Conservation (phyloP, 208 protist genomes). For the Blastocrithidia nonstop region DNA sequence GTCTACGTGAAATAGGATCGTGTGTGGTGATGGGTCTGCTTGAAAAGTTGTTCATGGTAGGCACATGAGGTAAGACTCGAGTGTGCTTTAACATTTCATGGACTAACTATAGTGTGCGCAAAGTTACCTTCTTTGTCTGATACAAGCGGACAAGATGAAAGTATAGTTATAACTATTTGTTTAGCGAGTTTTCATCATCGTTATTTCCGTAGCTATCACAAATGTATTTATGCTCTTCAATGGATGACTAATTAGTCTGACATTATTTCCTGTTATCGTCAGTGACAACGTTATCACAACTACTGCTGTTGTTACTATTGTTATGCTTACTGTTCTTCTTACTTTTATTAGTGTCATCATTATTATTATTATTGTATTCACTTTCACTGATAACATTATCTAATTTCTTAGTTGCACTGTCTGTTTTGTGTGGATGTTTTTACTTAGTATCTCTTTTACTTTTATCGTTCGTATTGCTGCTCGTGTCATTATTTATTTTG, state of each 20-base stretch:
- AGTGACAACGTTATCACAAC: constrained; percentile 1
- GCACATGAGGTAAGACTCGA: constrained; percentile 6
- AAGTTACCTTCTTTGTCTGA: constrained; percentile 15
- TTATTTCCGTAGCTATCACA: no score
- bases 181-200: neutral
- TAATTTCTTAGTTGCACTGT: no score
- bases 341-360: constrained; percentile 4
- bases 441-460: no score
- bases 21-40: neutral
- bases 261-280: constrained; percentile 3
- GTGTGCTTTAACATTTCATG: constrained; percentile 42
- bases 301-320: neutral
- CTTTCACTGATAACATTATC: no score
- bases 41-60: neutral
- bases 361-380: constrained; percentile 2
- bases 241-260: constrained; percentile 9
- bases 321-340: neutral
- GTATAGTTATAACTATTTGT: constrained; percentile 20
- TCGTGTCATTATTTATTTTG: constrained; percentile 5
- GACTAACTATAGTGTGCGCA: constrained; percentile 24
- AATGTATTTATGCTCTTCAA: no score
- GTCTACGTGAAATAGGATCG: constrained; percentile 8
- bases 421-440: no score
- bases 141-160: constrained; percentile 19
- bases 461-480: no score